A percentile compares a stretch with the other conserved stretches of the same genome.
These are phyloP conservation scores for Sugiyamaella chiloensis DNA, from an alignment of 805 yeast species.

Conservation along the genomic window DNA sequence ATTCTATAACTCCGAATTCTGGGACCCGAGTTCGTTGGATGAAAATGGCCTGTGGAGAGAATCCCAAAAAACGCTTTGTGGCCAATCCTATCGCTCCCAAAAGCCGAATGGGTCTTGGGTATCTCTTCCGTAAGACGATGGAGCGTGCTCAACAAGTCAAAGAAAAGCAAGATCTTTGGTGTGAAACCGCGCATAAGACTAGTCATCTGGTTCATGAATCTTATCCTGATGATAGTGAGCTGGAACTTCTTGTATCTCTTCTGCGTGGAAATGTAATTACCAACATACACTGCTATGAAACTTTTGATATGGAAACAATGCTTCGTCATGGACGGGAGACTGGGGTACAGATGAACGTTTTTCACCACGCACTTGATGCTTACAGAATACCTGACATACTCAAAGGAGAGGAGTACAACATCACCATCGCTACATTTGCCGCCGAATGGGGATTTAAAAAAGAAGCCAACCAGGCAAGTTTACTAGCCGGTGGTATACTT, in stretches of 20 bases:
- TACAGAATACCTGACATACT: neutral
- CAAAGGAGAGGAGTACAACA: neutral
- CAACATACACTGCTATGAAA: neutral
- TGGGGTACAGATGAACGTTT: neutral
- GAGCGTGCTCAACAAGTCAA: neutral
- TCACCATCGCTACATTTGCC: neutral
- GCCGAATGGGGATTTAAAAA: neutral
- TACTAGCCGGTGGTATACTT: conserved; percentile 3
- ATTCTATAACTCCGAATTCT: neutral
- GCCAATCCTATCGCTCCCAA: neutral
- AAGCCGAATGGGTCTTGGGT: neutral
- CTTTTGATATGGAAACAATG: neutral
- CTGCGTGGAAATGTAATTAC: neutral
- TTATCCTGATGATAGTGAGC: neutral
- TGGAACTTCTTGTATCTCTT: neutral
- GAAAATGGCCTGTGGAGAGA: conserved; percentile 1
- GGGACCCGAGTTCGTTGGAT: neutral
- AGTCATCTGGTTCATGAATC: neutral
- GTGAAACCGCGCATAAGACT: neutral
- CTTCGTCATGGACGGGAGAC: neutral
- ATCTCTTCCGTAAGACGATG: neutral
- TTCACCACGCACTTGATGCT: neutral
- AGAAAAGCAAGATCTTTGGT: neutral
- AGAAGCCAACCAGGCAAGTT: conserved; percentile 6
- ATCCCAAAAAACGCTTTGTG: neutral